Percentiles rank a stretch among this genome's conserved stretches.
phyloP scores from a whole-genome alignment of 2,329 filamentous ascomycete species.

The Botrytis cinerea region DNA sequence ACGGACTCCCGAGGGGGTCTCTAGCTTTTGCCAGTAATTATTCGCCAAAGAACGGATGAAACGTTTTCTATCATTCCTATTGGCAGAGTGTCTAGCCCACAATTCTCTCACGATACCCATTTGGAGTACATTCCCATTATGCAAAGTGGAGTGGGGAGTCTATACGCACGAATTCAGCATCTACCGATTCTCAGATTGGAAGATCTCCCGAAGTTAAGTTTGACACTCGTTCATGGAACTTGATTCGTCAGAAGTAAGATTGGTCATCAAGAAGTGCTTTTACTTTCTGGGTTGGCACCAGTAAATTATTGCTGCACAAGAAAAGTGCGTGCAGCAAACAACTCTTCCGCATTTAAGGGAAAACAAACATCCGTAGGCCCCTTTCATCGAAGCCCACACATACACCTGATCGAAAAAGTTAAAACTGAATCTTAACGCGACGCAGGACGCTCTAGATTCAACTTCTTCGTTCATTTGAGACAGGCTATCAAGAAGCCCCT shows the following conservation, averaged over 20 bases:
- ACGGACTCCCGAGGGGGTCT: background rate
- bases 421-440: background rate
- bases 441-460: background rate
- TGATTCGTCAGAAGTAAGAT: constrained; percentile 20
- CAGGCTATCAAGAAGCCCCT: background rate
- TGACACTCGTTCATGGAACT: background rate
- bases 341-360: background rate
- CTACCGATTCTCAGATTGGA: constrained; percentile 4
- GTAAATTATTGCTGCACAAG: background rate
- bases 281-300: background rate
- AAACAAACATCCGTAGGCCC: background rate
- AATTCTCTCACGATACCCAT: constrained; percentile 5
- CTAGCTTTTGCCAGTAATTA: background rate
- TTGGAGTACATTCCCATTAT: background rate
- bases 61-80: constrained; percentile 3
- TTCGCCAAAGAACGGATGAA: background rate
- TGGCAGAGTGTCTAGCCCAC: background rate
- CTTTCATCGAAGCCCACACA: background rate
- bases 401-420: background rate
- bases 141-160: constrained; percentile 14
- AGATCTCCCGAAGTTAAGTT: constrained; percentile 18
- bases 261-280: constrained; percentile 15
- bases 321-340: constrained; percentile 2
- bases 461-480: background rate
- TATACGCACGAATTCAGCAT: background rate